Base-by-base conservation (phyloP, 441 rosid species). In the Breynia disticha region DNA sequence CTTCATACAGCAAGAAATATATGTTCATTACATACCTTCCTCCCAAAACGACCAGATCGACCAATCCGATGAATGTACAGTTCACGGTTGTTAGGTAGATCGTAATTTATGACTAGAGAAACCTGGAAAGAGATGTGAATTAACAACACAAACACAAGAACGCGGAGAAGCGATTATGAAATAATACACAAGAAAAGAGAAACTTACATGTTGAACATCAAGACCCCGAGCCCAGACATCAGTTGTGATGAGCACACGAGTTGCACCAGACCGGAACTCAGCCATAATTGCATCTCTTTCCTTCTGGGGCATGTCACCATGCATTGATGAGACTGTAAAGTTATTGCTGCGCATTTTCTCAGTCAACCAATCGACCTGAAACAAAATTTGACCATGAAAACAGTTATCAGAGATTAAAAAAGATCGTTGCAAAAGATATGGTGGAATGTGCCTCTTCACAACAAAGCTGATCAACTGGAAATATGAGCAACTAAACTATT, bases 221-320 rank as follows among this genome's bases (percentile, higher is more conserved):
- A 91, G 85, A 1, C 97, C 95, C 19, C 97, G 82, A 12, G 98
- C 98, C 96, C 95, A 88, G 59, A 88, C 95, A 79, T 91, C 98
- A 28, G 98, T 91, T 11, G 98, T 91, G 72, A 88, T 91, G 54
- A 91, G 81, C 46, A 91, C 97, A 53, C 95, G 88, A 11, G 94
- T 91, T 22, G 79, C 79, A 47, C 89, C 98, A 17, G 76, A 63
- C 22, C 86, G 76, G 61, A 90, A 91, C 64, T 91, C 88, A 15
- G 51, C 63, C 95, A 91, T 85, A 57, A 87, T 86, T 51, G 82
- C 90, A 62, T 87, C 98, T 77, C 96, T 83, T 55, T 91, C 98
- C 70, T 67, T 87, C 67, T 87, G 96, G 56, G 98, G 98, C 98
- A 91, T 86, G 76, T 91, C 98, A 1, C 96, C 96, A 48, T 91